Evolutionary conservation across 1,284 basidiomycete genomes (phyloP).

Genomic region (Boletus smithii): DNA sequence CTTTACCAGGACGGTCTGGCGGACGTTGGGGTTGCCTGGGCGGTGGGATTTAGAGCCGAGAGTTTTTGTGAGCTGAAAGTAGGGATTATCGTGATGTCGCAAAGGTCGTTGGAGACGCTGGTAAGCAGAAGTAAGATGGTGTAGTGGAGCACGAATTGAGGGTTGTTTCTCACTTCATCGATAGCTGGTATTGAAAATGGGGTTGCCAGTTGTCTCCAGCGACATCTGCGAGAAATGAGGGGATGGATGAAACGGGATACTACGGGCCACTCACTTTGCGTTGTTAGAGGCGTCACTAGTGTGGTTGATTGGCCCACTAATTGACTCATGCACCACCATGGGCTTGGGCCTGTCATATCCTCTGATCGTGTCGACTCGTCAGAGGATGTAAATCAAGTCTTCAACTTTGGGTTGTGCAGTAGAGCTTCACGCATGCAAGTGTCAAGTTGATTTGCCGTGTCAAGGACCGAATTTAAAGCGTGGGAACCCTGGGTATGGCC

Average conservation of each 20-base stretch:
- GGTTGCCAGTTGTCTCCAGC: slow-evolving; percentile 26
- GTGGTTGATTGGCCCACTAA: slow-evolving; percentile 16
- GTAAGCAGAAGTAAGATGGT: slow-evolving; percentile 9
- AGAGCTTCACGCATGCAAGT: no score
- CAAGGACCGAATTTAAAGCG: no score
- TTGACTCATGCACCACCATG: slow-evolving; percentile 10
- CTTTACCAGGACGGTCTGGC: slow-evolving; percentile 23
- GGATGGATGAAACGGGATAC: background rate
- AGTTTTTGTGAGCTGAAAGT: slow-evolving; percentile 2
- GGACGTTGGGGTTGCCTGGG: slow-evolving; percentile 27
- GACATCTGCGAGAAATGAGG: slow-evolving; percentile 4
- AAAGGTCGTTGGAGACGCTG: slow-evolving; percentile 9
- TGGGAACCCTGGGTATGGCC: no score
- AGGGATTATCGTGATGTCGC: slow-evolving; percentile 25
- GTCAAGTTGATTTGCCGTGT: no score
- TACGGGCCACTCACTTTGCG: no score
- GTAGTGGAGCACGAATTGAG: background rate
- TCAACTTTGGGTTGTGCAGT: no score
- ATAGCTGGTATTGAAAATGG: slow-evolving; percentile 16
- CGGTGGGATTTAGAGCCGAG: background rate
- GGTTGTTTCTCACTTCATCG: slow-evolving; percentile 18
- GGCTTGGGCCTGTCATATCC: no score
- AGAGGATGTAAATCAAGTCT: no score
- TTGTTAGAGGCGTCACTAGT: no score
- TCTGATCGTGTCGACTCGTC: no score